Evolutionary conservation across 129 eudicot genomes (phyloP), one percentile per base, ranked within the genome.

Genomic region (Flaveria ramosissima): DNA sequence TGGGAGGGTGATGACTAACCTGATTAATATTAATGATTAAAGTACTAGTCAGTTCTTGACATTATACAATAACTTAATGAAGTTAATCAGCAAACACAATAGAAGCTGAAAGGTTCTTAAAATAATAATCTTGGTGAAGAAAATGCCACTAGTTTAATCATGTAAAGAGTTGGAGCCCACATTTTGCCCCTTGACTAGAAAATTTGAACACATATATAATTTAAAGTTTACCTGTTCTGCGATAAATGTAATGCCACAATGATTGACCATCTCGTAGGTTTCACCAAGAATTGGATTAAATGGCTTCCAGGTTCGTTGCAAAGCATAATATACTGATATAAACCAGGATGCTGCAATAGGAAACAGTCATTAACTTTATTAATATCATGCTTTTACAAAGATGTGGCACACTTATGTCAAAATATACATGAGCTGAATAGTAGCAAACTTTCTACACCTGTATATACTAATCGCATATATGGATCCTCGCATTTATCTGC

Each of bases 1-100:
- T 89, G 20, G 98, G 98, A 75, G 98, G 98, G 75, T 94, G 98
- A 87, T 94, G 98, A 67, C 98, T 82, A 60, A 93, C 97, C 98
- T 93, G 85, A 36, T 36, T 36, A 36, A 36, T 36, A 36, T 36
- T 36, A 36, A 36, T 36, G 41, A 36, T 36, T 36, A 36, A 6
- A 5, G 41, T 36, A 36, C 41, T 36, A 36, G 41, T 36, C 41
- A 55, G 43, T 50, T 71, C 21, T 39, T 3, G n/a, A 13, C 14
- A 43, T 14, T 24, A 24, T 39, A 6, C 36, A 30, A 30, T 4
- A 16, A 68, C 2, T 61, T 72, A 52, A 11, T 64, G 15, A 53
- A 73, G 13, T 7, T 42, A 24, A 78, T 78, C 14, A 36, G 27
- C 57, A 32, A 41, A 47, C 36, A 27, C 0, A 45, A 7, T 70